Conservation (phyloP, 352 stramenopile species). For the Phytopythium vexans region DNA sequence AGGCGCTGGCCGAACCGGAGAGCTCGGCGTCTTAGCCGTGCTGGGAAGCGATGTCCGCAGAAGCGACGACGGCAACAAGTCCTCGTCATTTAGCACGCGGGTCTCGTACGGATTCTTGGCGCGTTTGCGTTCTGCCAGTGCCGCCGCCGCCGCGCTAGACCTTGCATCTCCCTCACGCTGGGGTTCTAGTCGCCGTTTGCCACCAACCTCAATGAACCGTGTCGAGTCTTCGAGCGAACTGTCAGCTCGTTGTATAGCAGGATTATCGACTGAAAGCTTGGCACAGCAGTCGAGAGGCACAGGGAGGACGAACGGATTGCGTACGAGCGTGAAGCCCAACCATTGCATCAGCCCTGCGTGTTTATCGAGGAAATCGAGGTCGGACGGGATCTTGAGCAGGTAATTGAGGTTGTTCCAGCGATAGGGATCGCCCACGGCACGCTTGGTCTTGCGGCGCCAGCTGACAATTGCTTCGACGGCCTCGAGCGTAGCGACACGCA, state of each 20-base stretch:
- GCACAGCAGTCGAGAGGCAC: slow-evolving; percentile 66
- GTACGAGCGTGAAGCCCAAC: slow-evolving; percentile 79
- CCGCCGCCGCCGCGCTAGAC: slow-evolving; percentile 18
- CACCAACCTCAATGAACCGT: slow-evolving; percentile 58
- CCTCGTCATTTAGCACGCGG: slow-evolving; percentile 82
- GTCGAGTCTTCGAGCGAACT: slow-evolving; percentile 15
- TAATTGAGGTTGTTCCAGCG: slow-evolving; percentile 92
- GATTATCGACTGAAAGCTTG: slow-evolving; percentile 11
- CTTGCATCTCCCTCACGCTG: slow-evolving; percentile 1
- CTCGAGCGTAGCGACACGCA: slow-evolving; percentile 86
- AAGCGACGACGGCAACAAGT: slow-evolving; percentile 43
- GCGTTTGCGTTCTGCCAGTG: slow-evolving; percentile 48
- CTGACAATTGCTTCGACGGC: slow-evolving; percentile 76
- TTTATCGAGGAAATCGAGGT: slow-evolving; percentile 89
- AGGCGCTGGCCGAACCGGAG: background rate
- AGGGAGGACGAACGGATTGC: slow-evolving; percentile 89
- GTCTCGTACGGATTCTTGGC: slow-evolving; percentile 83
- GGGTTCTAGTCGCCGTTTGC: slow-evolving; percentile 29
- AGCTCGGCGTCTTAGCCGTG: background rate
- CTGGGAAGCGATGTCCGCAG: slow-evolving; percentile 1
- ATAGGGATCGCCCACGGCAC: slow-evolving; percentile 28
- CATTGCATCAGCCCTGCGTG: slow-evolving; percentile 71
- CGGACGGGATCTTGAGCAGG: slow-evolving; percentile 86
- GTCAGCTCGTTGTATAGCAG: background rate
- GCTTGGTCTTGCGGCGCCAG: slow-evolving; percentile 55